Base-by-base conservation (phyloP, 1,139 yeast genomes). In the Hansenula sp. region DNA sequence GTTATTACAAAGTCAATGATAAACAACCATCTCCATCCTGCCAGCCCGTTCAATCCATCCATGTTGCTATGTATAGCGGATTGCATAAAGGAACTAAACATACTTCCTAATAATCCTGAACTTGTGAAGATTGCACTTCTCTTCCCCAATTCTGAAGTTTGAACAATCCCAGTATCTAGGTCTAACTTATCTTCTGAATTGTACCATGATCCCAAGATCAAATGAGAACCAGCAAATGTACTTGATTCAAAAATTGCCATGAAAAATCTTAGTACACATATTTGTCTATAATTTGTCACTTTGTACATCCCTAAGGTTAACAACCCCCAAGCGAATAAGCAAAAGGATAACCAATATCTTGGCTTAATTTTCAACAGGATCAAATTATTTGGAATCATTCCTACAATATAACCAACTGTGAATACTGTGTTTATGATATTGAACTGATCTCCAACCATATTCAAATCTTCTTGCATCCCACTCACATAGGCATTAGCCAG, bases 1-100 rank as follows among this genome's bases (percentile, higher is more conserved):
- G 84, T 77, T 28, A 79, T 70, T 30, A 77, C 61, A 42, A 80
- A 81, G 58, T 80, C 87, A 48, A 81, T 72, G 43, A 81, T 76
- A 54, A 81, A 82, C 45, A 81, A 67, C 87, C 88, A 81, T 61
- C 81, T 74, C 88, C 88, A 82, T 3, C 84, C 77, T 16, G 66
- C 74, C 36, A 78, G 63, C 0, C 85, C 84, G 27, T 57, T 59
- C 5, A 53, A 55, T 12, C 77, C 79, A 47, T 72, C 68, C 60
- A 81, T 60, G 34, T 66, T 59, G 43, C 72, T 66, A 52, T 71
- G 73, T 39, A 81, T 78, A n/a, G 83, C 78, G 17, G 82, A 54
- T 27, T 87, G 85, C 59, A 82, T 68, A 49, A 79, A 72, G 25
- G 83, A 82, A 41, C 80, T 72, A 48, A 74, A 74, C 48, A 77